Evolutionary conservation across 1,284 basidiomycete species (phyloP), one percentile per base, ranked within the genome.

Genomic region (Cryptococcus sp.): DNA sequence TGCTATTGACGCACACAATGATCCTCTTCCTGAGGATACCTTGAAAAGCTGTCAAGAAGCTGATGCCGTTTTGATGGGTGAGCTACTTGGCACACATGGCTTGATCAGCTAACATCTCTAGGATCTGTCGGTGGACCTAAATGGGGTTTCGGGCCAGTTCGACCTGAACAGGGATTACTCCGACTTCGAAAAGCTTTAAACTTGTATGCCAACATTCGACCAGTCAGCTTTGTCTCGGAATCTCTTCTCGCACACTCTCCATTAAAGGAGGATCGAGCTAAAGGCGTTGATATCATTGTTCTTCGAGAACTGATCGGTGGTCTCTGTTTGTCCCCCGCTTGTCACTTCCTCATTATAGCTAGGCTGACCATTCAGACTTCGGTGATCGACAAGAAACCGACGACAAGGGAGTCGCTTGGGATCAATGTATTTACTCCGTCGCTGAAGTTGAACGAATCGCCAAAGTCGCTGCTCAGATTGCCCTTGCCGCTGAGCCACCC

Each of bases 111-210:
- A 43, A 49, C 13, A 4, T 31, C n/a, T 15, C 35, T 34, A 92
- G 94, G 93, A 63, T 88, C 95, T 31, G 90, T 98, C 62, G 96
- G 95, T 60, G 96, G 95, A 15, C 96, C 96, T 37, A 98, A 98
- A 79, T 99, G 96, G 96, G 94, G 93, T 45, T 87, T 92, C 2
- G 86, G 87, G 63, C 88, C 89, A 74, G 85, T 98, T 52, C 87
- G 96, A 58, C 96, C 96, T n/a, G 96, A 99, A 78, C 86, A 87
- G 64, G 95, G 95, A 56, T 83, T 98, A 31, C 86, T 99, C 34
- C 78, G 81, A n/a, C 84, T 99, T 51, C 89, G 96, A 70, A 98
- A 98, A 78, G 85, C 84, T 46, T 86, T 98, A 53, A 94, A 92
- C 41, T 83, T 98, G 49, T 98, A 95, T 78, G 95, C 92, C 72